Conservation (phyloP, 2,329 filamentous ascomycete species). For the Cordyceps cicadae region DNA sequence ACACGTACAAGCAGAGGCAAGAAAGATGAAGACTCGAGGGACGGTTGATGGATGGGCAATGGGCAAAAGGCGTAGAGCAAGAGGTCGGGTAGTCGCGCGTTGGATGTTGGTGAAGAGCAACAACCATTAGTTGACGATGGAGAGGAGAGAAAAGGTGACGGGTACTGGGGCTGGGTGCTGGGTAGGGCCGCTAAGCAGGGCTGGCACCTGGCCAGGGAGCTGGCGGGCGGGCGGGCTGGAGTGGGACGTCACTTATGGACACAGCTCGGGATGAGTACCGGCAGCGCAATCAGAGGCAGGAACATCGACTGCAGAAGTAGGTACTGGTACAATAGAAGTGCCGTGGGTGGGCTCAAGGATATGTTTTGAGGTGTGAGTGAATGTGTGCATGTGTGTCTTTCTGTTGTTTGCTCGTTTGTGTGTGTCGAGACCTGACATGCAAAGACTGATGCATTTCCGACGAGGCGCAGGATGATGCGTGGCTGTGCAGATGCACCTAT, state of each 20-base stretch:
- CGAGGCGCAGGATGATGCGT: background rate
- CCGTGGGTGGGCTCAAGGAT: background rate
- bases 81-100: background rate
- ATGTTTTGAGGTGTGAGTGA: background rate
- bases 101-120: conserved; percentile 10
- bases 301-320: background rate
- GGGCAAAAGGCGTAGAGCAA: background rate
- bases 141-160: conserved; percentile 9
- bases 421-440: background rate
- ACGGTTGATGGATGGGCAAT: background rate
- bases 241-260: conserved; percentile 1
- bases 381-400: too few species aligned
- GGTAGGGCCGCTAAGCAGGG: conserved; percentile 5
- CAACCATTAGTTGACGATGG: conserved; percentile 7
- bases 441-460: background rate
- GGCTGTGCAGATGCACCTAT: background rate
- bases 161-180: conserved; percentile 7
- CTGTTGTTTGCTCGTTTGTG: background rate
- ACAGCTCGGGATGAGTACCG: too few species aligned
- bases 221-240: background rate
- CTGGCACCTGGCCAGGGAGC: background rate
- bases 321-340: background rate
- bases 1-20: background rate
- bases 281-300: background rate
- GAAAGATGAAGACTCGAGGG: background rate